These are phyloP conservation scores for Lachancea meyersii DNA, from an alignment of 805 yeast species.

Conservation along the genomic window DNA sequence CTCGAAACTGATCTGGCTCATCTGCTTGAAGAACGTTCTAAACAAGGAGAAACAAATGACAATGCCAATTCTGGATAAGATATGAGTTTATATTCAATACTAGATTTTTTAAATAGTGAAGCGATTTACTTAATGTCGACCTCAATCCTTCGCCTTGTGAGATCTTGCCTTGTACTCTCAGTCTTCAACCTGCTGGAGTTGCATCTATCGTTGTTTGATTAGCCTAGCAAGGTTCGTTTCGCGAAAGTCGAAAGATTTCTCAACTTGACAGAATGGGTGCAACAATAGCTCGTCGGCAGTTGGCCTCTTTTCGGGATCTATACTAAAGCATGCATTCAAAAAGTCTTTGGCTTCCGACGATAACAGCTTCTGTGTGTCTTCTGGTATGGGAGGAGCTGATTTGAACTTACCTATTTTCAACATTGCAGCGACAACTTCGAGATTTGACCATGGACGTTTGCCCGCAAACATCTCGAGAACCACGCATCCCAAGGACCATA, in stretches of 20 bases:
- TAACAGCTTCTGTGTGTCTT: conserved; percentile 65
- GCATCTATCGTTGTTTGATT: conserved; percentile 41
- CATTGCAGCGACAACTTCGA: conserved; percentile 92
- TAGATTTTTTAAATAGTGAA: background rate
- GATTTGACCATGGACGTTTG: conserved; percentile 93
- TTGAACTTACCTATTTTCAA: conserved; percentile 80
- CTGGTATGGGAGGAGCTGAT: conserved; percentile 93
- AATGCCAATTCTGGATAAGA: background rate
- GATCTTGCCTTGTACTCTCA: background rate
- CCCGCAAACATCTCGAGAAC: conserved; percentile 98
- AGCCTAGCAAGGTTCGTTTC: conserved; percentile 50
- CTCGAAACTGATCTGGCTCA: conserved; percentile 4
- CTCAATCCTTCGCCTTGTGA: background rate
- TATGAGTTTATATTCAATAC: background rate
- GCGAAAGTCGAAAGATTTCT: conserved; percentile 42
- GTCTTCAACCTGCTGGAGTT: conserved; percentile 28
- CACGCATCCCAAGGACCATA: conserved; percentile 98
- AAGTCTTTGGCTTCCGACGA: conserved; percentile 63
- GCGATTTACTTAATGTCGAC: background rate
- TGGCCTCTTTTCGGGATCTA: conserved; percentile 80
- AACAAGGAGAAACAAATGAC: background rate
- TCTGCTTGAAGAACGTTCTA: background rate
- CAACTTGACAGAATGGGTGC: conserved; percentile 46
- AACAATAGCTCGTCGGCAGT: conserved; percentile 63
- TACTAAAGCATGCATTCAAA: conserved; percentile 65